phyloP scores from a whole-genome alignment of 2,329 filamentous ascomycete genomes.

The Lecanicillium sp. region DNA sequence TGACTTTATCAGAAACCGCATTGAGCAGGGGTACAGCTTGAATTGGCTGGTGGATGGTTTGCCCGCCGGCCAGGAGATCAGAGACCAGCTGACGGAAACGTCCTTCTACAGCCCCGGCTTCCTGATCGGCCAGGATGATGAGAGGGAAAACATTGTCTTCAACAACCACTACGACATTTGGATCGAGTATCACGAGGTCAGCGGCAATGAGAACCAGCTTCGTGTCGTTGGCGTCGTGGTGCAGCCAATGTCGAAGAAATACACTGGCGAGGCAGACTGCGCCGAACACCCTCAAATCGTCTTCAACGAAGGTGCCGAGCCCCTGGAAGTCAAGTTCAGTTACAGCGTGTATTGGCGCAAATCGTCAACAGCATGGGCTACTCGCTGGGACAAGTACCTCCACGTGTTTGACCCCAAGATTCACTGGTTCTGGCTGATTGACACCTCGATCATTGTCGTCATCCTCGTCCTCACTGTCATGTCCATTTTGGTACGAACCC shows the following conservation, averaged over 20 bases:
- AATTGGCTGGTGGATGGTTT: slow-evolving; percentile 96
- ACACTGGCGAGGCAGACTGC: slow-evolving; percentile 55
- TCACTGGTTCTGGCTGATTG: slow-evolving; percentile 97
- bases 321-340: slow-evolving; percentile 69
- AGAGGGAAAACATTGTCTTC: slow-evolving; percentile 53
- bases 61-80: slow-evolving; percentile 77
- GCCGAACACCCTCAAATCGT: slow-evolving; percentile 49
- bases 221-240: slow-evolving; percentile 91
- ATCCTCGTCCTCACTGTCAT: slow-evolving; percentile 87
- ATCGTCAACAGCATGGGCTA: slow-evolving; percentile 85
- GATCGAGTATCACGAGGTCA: slow-evolving; percentile 84
- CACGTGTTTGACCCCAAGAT: slow-evolving; percentile 97
- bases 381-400: slow-evolving; percentile 96
- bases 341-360: slow-evolving; percentile 88
- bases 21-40: slow-evolving; percentile 79
- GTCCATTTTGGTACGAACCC: slow-evolving; percentile 80
- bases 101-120: slow-evolving; percentile 92
- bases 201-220: slow-evolving; percentile 57
- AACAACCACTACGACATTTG: slow-evolving; percentile 96
- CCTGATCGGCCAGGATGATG: slow-evolving; percentile 55
- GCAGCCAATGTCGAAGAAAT: slow-evolving; percentile 65
- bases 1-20: slow-evolving; percentile 74
- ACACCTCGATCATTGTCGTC: slow-evolving; percentile 89
- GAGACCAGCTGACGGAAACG: slow-evolving; percentile 66
- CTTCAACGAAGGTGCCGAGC: slow-evolving; percentile 46